Percentiles rank a stretch among this genome's conserved stretches.
phyloP scores from a whole-genome alignment of 768 basidiomycete genomes.

The Candolleomyces efflorescens region DNA sequence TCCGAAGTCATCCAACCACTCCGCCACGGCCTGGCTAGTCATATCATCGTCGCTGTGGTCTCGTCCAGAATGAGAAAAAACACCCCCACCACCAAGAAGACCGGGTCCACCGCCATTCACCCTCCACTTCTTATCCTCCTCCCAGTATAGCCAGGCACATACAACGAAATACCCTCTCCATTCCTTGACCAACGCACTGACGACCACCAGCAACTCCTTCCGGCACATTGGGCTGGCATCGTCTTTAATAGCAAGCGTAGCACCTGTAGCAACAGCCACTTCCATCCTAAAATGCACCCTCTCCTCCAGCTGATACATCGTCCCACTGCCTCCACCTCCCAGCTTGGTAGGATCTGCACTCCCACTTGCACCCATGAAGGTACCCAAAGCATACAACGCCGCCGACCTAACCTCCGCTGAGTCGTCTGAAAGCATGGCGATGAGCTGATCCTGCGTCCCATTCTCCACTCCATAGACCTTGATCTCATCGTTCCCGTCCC shows the following conservation, averaged over 20 bases:
- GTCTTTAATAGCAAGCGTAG: conserved; percentile 82
- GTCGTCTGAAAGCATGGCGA: conserved; percentile 75
- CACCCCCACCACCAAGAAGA: background rate
- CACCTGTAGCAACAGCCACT: conserved; percentile 86
- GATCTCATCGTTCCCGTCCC: conserved; percentile 90
- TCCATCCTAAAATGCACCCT: conserved; percentile 85
- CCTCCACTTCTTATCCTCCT: conserved; percentile 76
- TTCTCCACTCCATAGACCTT: conserved; percentile 78
- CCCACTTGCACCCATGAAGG: conserved; percentile 88
- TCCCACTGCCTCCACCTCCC: conserved; percentile 85
- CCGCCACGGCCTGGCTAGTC: conserved; percentile 63
- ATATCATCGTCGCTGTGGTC: conserved; percentile 59
- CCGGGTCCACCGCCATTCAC: conserved; percentile 25
- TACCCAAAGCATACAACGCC: conserved; percentile 86
- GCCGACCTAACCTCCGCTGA: conserved; percentile 93
- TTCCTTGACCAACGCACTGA: conserved; percentile 92
- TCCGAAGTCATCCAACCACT: conserved; percentile 73
- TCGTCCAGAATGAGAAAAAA: conserved; percentile 14
- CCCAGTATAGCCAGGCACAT: conserved; percentile 96
- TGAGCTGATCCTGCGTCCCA: conserved; percentile 79
- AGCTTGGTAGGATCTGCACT: conserved; percentile 59
- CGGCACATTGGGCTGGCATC: conserved; percentile 97
- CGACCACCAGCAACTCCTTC: conserved; percentile 87
- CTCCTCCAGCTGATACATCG: conserved; percentile 72
- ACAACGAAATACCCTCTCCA: conserved; percentile 96